These are phyloP conservation scores for Magnusiomyces suaveolens DNA, from an alignment of 1,139 yeast genomes.

Conservation along the genomic window DNA sequence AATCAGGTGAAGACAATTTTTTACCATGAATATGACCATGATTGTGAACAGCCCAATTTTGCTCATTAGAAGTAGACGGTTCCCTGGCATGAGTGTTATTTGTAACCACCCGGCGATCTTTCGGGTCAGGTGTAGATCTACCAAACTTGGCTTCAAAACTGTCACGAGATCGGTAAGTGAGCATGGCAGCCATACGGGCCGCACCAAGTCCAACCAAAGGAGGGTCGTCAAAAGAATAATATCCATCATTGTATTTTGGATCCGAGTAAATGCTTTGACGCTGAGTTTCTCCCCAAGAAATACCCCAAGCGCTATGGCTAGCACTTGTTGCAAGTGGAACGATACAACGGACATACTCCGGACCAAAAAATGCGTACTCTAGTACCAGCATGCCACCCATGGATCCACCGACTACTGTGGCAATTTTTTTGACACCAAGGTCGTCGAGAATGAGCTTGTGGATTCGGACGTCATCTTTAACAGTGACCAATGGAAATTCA, in stretches of 20 bases:
- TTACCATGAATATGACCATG: slow-evolving; percentile 43
- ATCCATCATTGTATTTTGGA: slow-evolving; percentile 85
- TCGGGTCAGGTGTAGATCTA: slow-evolving; percentile 54
- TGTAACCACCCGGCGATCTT: background rate
- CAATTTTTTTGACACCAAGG: slow-evolving; percentile 63
- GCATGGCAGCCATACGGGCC: slow-evolving; percentile 91
- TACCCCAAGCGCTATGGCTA: slow-evolving; percentile 95
- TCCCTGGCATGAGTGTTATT: slow-evolving; percentile 22
- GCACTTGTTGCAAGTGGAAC: slow-evolving; percentile 92
- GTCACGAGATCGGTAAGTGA: slow-evolving; percentile 86
- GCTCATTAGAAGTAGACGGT: slow-evolving; percentile 39
- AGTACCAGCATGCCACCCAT: slow-evolving; percentile 99
- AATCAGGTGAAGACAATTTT: slow-evolving; percentile 17
- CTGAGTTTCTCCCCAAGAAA: slow-evolving; percentile 97
- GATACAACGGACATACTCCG: slow-evolving; percentile 55
- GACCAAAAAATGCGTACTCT: slow-evolving; percentile 73
- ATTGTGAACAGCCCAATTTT: slow-evolving; percentile 54
- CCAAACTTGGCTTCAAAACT: slow-evolving; percentile 89
- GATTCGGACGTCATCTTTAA: slow-evolving; percentile 78
- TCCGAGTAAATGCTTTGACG: slow-evolving; percentile 92
- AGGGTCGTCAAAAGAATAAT: slow-evolving; percentile 63
- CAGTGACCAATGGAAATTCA: slow-evolving; percentile 84
- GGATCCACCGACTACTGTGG: slow-evolving; percentile 89
- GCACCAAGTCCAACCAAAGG: slow-evolving; percentile 87
- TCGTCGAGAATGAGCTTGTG: slow-evolving; percentile 66